phyloP scores from a whole-genome alignment of 169 alveolate species.

The Cryptosporidium felis region DNA sequence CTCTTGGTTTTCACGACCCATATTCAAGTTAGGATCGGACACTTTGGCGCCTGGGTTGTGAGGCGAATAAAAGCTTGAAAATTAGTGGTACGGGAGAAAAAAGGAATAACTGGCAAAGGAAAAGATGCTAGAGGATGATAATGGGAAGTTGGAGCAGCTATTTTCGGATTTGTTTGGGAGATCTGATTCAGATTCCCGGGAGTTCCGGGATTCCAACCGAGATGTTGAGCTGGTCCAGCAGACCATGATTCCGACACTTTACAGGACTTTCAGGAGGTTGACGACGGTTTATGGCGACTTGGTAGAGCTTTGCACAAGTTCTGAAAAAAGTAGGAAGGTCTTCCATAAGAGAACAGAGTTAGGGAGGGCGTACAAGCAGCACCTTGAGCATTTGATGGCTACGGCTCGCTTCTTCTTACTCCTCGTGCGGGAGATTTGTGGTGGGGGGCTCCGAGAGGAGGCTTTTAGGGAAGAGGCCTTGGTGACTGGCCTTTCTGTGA shows the following conservation, averaged over 20 bases:
- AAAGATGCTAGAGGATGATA: conserved; percentile 7
- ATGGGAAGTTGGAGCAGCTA: not conserved
- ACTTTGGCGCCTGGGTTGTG: no score
- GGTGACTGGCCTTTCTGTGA: not conserved
- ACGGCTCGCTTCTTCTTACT: conserved; percentile 20
- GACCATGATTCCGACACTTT: conserved; percentile 23
- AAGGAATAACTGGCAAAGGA: no score
- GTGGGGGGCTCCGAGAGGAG: no score
- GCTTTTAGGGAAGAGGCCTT: not conserved
- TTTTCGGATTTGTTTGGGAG: conserved; percentile 48
- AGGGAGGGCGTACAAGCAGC: not conserved
- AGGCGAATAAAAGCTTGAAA: not conserved
- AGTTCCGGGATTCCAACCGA: not conserved
- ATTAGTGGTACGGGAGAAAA: not conserved
- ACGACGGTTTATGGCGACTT: conserved; percentile 1
- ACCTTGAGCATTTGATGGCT: not conserved
- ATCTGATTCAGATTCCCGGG: conserved; percentile 13
- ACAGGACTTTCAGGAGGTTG: conserved; percentile 22
- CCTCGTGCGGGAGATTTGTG: not conserved
- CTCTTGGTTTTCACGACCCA: no score
- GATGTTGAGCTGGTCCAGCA: conserved; percentile 37
- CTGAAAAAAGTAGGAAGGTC: conserved; percentile 15
- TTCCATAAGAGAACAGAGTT: conserved; percentile 16
- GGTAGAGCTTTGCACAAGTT: conserved; percentile 13
- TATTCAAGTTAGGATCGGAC: no score